These are phyloP conservation scores for Morella rubra DNA, from an alignment of 306 rosid species.

Conservation along the genomic window DNA sequence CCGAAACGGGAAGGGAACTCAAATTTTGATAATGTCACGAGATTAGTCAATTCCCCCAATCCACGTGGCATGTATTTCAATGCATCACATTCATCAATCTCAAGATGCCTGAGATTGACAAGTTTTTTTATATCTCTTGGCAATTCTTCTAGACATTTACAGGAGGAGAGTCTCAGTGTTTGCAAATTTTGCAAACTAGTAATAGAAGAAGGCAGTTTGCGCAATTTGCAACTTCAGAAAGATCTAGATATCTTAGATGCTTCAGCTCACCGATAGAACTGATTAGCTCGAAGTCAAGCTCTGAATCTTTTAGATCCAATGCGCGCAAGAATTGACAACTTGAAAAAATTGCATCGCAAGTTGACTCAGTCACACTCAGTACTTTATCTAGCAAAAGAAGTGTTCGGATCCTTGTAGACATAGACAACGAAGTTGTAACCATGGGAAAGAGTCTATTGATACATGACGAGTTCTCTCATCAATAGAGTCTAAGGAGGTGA, in stretches of 20 bases:
- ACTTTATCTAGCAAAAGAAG: background rate
- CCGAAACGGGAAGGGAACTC: no score
- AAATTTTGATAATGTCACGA: slow-evolving; percentile 1
- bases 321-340: background rate
- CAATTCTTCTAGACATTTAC: background rate
- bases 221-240: background rate
- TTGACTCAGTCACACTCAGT: no score
- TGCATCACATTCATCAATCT: background rate
- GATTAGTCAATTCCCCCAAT: background rate
- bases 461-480: background rate
- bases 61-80: background rate
- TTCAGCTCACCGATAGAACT: background rate
- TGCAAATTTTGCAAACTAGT: slow-evolving; percentile 4
- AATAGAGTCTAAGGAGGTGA: background rate
- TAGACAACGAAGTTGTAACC: background rate
- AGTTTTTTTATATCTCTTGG: background rate
- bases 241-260: background rate
- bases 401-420: background rate
- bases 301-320: background rate
- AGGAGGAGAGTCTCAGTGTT: background rate
- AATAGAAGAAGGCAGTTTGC: background rate
- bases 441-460: no score
- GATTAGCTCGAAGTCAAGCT: background rate
- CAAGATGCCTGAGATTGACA: slow-evolving; percentile 23
- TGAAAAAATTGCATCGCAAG: background rate